Base-by-base conservation (phyloP, 2,329 filamentous ascomycete genomes). In the Aureobasidium sp. region DNA sequence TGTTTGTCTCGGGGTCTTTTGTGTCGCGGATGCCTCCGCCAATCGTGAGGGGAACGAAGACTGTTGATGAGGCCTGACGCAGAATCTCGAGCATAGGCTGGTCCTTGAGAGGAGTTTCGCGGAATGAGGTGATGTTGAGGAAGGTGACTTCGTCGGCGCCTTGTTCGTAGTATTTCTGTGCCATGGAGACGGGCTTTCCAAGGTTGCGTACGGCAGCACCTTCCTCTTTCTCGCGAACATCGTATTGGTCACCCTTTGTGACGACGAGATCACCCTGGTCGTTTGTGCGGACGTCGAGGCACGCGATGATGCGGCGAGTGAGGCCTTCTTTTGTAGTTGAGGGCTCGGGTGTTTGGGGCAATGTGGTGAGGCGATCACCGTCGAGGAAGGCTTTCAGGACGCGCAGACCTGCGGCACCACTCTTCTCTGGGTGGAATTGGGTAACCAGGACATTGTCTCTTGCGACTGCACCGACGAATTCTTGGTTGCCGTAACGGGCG, bases 381-480 rank as follows among this genome's bases (percentile, higher is more conserved):
- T 89, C 84, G 36, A 97, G 78, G 74, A 99, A 99, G 6, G 93
- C 88, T 68, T 88, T 88, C 67, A 99, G 71, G 0, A 95, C 88
- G 34, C 91, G 83, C 65, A 97, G 78, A 12, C 94, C 94, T 2
- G 94, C 93, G 20, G 88, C 87, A 59, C 94, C 94, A 71, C 90
- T 96, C 81, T 99, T 99, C 72, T 99, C 94, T 0, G 94, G 94
- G 77, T 99, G 94, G 74, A 99, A 99, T 71, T 99, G 94, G 2
- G 94, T 96, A 2, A 88, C 92, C 63, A 96, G 85, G 26, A 97
- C 78, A 73, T 96, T 96, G 24, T 85, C 88, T 70, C 86, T 89
- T 36, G 90, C 90, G 44, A 99, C 83, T 20, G 93, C 94, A 51
- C 94, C 94, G 12, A 97, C 86, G 71, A 99, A 99, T 41, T 88